These are phyloP conservation scores for Arthroderma sp. DNA, from an alignment of 2,329 filamentous ascomycete species.

Conservation along the genomic window DNA sequence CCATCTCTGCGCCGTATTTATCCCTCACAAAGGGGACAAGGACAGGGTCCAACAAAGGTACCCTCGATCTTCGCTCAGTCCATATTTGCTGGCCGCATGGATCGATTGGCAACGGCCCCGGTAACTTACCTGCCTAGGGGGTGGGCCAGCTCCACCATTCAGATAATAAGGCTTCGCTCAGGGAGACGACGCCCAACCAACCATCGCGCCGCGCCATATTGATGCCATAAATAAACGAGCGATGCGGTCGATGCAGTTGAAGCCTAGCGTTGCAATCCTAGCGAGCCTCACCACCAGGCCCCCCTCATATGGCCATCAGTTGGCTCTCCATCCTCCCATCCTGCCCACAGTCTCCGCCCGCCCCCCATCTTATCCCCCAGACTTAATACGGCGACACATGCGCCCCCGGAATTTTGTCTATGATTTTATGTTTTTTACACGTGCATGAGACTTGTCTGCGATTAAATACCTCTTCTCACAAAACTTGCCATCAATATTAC, in stretches of 20 bases:
- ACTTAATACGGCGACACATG: neutral
- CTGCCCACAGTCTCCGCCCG: neutral
- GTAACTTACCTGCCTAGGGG: neutral
- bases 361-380: too few relatives aligned
- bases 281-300: neutral
- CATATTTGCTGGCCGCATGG: neutral
- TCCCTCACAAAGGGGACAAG: neutral
- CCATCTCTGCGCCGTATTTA: neutral
- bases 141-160: neutral
- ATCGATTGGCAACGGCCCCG: neutral
- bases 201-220: neutral
- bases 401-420: neutral
- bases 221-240: slow-evolving; percentile 5
- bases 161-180: neutral
- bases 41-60: neutral
- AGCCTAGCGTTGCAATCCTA: neutral
- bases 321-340: neutral
- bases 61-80: neutral
- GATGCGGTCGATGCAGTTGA: neutral
- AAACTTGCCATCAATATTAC: neutral
- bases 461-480: slow-evolving; percentile 1
- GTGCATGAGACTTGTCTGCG: neutral
- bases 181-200: neutral
- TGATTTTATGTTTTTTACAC: neutral
- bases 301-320: neutral